Base-by-base conservation (phyloP, 2,329 filamentous ascomycete genomes). In the Phoma herbarum region DNA sequence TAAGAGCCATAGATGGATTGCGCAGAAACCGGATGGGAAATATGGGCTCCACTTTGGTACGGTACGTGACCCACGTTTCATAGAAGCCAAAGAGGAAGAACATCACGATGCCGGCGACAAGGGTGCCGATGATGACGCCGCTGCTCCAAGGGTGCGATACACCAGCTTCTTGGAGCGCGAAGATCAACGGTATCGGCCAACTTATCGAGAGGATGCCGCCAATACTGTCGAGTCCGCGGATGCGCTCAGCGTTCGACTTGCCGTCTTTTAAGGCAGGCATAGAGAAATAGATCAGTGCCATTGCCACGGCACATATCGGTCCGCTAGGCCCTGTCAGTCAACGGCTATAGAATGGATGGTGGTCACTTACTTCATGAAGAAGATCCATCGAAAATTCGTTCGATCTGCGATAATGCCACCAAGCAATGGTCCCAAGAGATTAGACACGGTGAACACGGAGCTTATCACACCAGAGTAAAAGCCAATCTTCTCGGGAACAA, bases 351-450 rank as follows among this genome's bases (percentile, higher is more conserved):
- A 20, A 8, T 1, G 5, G 4, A 1, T 26, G 16, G 9, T n/a
- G 8, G 7, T 4, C 4, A 49, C 37, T 33, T 46, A 82, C 80
- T 83, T 82, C 3, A 83, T 72, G 35, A 78, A 76, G 60, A 83
- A 83, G 2, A 83, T 79, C 81, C 81, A 81, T 63, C 79, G 67
- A 81, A 80, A 83, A 0, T 71, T 78, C 0, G 75, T 72, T 11
- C 75, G 62, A 44, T 78, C 74, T 8, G 70, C 72, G 6, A 83
- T 81, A 9, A 73, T 71, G 3, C 81, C 81, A 1, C 81, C 81
- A 0, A 83, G 64, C 9, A 83, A 57, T 2, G 80, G 81, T 0
- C 81, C 81, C 0, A 82, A 64, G 0, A 80, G 68, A 42, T 77
- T 79, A 9, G 76, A 74, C 12, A 83, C 57, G 3, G 77, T 77